Base-by-base conservation (phyloP, 441 rosid genomes). In the Aleurites moluccanus region DNA sequence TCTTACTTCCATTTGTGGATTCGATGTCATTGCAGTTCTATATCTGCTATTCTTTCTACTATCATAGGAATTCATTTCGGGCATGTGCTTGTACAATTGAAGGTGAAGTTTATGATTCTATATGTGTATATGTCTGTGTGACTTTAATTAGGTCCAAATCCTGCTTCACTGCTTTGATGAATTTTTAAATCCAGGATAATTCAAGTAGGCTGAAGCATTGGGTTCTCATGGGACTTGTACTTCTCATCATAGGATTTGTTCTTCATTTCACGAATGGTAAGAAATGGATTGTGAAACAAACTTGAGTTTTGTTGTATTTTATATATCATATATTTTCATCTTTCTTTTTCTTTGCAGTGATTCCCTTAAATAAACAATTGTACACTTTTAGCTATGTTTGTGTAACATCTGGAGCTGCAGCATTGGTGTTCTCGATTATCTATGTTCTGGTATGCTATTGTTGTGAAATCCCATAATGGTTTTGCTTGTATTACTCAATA, bases 41-140 rank as follows among this genome's bases (percentile, higher is more conserved):
- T 92, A 79, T 90, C 95, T 63, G 85, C 97, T 65, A 68, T 91
- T 82, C 85, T 94, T 16, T 94, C 97, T 2, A 88, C 97, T 63
- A 64, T 92, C 74, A 87, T 89, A 0, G 97, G 97, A 73, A 89
- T 89, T 50, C 97, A 94, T 80, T 92, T 88, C 27, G 97, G 98
- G 30, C 97, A 92, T 63, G 90, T 85, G 38, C 91, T 91, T 71
- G 44, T 90, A 70, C 87, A 89, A 65, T 73, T 88, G n/a, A 77
- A 89, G 97, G 98, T 92, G 57, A 59, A 82, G 21, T 74, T 66
- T 57, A 38, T 20, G 38, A 30, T 8, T 35, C 14, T 13, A 10
- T 27, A 20, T 1, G 35, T 60, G 18, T 63, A 15, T 53, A n/a
- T 5, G 55, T 50, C n/a, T 23, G 23, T 66, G 38, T 3, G 44